Evolutionary conservation across 2,329 filamentous ascomycete genomes (phyloP).

Genomic region (Monilinia laxa): DNA sequence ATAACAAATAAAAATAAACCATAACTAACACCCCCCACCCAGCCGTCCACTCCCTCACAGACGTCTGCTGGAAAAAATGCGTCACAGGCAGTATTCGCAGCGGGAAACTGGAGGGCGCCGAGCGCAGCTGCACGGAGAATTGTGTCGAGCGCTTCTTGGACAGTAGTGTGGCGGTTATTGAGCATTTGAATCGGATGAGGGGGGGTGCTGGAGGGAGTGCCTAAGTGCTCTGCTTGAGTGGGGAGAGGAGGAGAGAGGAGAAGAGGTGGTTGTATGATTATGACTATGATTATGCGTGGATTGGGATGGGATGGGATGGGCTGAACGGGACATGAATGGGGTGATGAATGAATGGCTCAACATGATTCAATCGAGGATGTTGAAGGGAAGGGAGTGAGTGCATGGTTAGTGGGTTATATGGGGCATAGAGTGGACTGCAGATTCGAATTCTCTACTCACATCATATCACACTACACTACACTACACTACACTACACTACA

Average conservation of each 20-base stretch:
- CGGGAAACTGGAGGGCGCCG: slow-evolving; percentile 69
- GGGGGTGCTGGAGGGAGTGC: slow-evolving; percentile 20
- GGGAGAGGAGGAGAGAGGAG: too few species aligned
- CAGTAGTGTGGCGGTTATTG: slow-evolving; percentile 79
- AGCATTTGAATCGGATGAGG: slow-evolving; percentile 71
- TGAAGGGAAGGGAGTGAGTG: background rate
- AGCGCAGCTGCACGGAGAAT: slow-evolving; percentile 84
- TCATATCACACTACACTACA: too few species aligned
- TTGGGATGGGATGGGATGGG: background rate
- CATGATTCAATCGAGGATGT: too few species aligned
- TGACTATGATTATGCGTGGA: too few species aligned
- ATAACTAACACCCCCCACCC: too few species aligned
- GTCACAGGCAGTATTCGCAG: slow-evolving; percentile 71
- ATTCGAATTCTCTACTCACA: background rate
- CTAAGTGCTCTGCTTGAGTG: too few species aligned
- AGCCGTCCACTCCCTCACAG: slow-evolving; percentile 67
- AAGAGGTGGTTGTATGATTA: too few species aligned
- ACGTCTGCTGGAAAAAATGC: slow-evolving; percentile 95
- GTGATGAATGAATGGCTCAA: background rate
- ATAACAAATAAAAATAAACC: too few species aligned
- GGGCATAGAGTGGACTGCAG: background rate
- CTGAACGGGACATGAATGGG: slow-evolving; percentile 7
- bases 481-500: background rate
- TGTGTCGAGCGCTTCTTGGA: slow-evolving; percentile 95
- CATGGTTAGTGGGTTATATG: background rate